These are phyloP conservation scores for Exophiala sideris DNA, from an alignment of 2,329 filamentous ascomycete genomes.

Conservation along the genomic window DNA sequence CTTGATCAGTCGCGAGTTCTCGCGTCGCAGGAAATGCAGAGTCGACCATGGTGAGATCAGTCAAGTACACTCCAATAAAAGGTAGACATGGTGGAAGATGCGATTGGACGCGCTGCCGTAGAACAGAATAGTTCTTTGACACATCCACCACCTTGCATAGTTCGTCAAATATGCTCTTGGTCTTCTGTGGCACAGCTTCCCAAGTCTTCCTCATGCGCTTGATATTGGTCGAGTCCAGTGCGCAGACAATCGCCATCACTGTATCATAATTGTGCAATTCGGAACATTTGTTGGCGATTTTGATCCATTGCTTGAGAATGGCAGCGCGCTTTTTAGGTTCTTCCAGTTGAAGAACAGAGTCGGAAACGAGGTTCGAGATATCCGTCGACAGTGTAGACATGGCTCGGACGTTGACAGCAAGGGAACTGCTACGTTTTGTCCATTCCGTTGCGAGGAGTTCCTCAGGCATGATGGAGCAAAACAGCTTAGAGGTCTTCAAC, in stretches of 20 bases:
- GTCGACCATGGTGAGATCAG: constrained; percentile 92
- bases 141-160: constrained; percentile 85
- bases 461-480: constrained; percentile 86
- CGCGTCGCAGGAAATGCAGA: constrained; percentile 87
- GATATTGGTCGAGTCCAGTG: constrained; percentile 87
- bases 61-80: constrained; percentile 94
- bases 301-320: constrained; percentile 97
- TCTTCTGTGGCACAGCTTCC: constrained; percentile 81
- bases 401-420: constrained; percentile 84
- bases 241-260: constrained; percentile 95
- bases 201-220: constrained; percentile 84
- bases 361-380: constrained; percentile 85
- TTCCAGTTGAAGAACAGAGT: constrained; percentile 82
- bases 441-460: constrained; percentile 89
- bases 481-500: constrained; percentile 84
- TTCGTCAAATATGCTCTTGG: constrained; percentile 72
- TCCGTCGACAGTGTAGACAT: constrained; percentile 93
- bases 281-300: constrained; percentile 80
- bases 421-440: constrained; percentile 79
- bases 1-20: constrained; percentile 64
- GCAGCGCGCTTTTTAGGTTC: constrained; percentile 88
- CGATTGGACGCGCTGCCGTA: constrained; percentile 77
- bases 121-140: constrained; percentile 82
- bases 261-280: constrained; percentile 95
- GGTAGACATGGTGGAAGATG: constrained; percentile 90